Percentiles rank a stretch among this genome's conserved stretches.
phyloP scores from a whole-genome alignment of 2,329 filamentous ascomycete species.

The Colletotrichum incanum region DNA sequence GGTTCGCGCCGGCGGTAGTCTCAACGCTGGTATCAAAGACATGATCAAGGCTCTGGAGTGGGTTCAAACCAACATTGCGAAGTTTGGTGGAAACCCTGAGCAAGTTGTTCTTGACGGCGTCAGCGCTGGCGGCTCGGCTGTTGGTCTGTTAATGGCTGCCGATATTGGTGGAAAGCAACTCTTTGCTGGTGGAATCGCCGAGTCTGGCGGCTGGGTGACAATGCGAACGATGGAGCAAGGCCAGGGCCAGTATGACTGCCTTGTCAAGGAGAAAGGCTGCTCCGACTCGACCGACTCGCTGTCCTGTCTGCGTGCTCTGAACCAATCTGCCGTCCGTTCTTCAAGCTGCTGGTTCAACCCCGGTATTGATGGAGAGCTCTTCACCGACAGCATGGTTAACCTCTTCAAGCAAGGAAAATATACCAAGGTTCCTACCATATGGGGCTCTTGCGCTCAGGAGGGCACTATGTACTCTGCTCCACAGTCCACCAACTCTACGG shows the following conservation, averaged over 20 bases:
- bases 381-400: conserved; percentile 66
- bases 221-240: conserved; percentile 53
- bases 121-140: conserved; percentile 77
- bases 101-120: conserved; percentile 80
- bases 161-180: conserved; percentile 65
- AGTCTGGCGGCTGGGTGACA: conserved; percentile 68
- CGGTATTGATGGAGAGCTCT: conserved; percentile 68
- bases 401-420: conserved; percentile 65
- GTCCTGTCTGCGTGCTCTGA: conserved; percentile 44
- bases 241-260: conserved; percentile 67
- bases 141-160: conserved; percentile 74
- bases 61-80: conserved; percentile 76
- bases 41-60: conserved; percentile 74
- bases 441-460: conserved; percentile 57
- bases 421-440: conserved; percentile 68
- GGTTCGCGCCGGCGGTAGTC: conserved; percentile 34
- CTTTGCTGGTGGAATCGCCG: conserved; percentile 66
- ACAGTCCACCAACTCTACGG: conserved; percentile 50
- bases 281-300: conserved; percentile 44
- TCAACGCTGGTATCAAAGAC: conserved; percentile 43
- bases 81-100: conserved; percentile 79
- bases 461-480: conserved; percentile 55
- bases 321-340: conserved; percentile 45
- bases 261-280: conserved; percentile 54
- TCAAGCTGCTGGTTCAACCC: conserved; percentile 51